These are phyloP conservation scores for Ceratocystis cubensis DNA, from an alignment of 2,329 filamentous ascomycete genomes.

Conservation along the genomic window DNA sequence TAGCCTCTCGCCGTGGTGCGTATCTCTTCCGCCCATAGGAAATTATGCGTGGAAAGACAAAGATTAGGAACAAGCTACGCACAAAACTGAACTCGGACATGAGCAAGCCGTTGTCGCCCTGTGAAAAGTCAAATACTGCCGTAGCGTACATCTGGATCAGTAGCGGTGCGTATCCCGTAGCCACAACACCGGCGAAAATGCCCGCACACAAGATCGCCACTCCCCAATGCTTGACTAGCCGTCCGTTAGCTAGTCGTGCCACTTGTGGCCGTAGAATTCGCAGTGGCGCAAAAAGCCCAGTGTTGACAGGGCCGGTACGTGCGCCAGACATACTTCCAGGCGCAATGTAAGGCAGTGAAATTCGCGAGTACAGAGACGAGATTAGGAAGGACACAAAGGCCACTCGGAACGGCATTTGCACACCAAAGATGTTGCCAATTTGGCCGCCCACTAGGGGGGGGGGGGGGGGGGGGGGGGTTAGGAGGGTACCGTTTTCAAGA, in stretches of 20 bases:
- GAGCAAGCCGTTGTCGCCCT: constrained; percentile 44
- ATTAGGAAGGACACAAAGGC: constrained; percentile 46
- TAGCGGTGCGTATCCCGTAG: constrained; percentile 54
- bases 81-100: constrained; percentile 45
- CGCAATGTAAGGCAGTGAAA: constrained; percentile 39
- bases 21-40: constrained; percentile 29
- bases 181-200: constrained; percentile 53
- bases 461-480: not conserved
- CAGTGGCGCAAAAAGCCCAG: constrained; percentile 50
- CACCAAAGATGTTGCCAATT: constrained; percentile 50
- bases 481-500: not conserved
- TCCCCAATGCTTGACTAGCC: constrained; percentile 44
- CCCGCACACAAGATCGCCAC: constrained; percentile 51
- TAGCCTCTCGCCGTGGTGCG: constrained; percentile 10
- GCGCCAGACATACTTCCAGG: constrained; percentile 31
- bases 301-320: constrained; percentile 30
- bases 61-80: constrained; percentile 42
- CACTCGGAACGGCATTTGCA: constrained; percentile 51
- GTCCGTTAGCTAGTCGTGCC: constrained; percentile 40
- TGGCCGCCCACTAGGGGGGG: constrained; percentile 43
- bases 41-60: constrained; percentile 43
- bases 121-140: constrained; percentile 41
- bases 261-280: constrained; percentile 47
- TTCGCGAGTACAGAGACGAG: constrained; percentile 32
- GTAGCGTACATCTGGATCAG: constrained; percentile 50